phyloP scores from a whole-genome alignment of 495 filamentous ascomycete genomes.

The Aspergillus leporis region DNA sequence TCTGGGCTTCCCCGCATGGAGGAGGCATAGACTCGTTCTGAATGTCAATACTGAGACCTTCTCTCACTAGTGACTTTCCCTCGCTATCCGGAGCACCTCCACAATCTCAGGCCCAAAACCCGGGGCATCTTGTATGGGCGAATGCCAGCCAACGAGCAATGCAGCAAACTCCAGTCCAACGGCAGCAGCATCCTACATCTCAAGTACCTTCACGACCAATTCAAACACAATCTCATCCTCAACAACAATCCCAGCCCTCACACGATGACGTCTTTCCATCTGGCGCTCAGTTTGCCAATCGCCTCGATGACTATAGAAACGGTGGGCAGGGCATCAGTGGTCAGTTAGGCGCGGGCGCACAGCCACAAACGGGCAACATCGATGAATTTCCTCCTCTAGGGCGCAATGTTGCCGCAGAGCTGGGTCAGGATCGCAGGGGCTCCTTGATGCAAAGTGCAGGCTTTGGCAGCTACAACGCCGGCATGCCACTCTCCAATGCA shows the following conservation, averaged over 20 bases:
- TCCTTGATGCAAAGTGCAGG: constrained; percentile 65
- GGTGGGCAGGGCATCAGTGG: constrained; percentile 61
- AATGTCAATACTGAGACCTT: constrained; percentile 18
- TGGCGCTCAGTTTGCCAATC: constrained; percentile 53
- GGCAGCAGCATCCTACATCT: constrained; percentile 59
- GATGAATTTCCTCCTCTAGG: constrained; percentile 87
- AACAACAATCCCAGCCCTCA: constrained; percentile 60
- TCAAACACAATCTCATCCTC: constrained; percentile 54
- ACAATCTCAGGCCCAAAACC: constrained; percentile 59
- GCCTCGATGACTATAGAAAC: constrained; percentile 58
- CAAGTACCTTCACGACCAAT: constrained; percentile 49
- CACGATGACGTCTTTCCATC: constrained; percentile 57
- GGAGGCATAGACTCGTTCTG: background rate
- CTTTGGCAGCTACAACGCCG: constrained; percentile 57
- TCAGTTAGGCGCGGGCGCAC: constrained; percentile 52
- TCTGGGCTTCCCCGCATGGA: background rate
- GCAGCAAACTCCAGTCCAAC: constrained; percentile 64
- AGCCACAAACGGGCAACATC: constrained; percentile 66
- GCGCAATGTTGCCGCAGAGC: constrained; percentile 67
- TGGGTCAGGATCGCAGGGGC: constrained; percentile 64
- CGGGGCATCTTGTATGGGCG: constrained; percentile 67
- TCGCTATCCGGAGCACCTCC: constrained; percentile 73
- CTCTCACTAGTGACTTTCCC: constrained; percentile 71
- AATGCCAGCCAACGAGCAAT: constrained; percentile 55
- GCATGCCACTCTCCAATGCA: constrained; percentile 42